Percentiles rank a stretch among this genome's conserved stretches.
Conservation (phyloP, 192 early-diverging fungal species). For the Coemansia sp. region DNA sequence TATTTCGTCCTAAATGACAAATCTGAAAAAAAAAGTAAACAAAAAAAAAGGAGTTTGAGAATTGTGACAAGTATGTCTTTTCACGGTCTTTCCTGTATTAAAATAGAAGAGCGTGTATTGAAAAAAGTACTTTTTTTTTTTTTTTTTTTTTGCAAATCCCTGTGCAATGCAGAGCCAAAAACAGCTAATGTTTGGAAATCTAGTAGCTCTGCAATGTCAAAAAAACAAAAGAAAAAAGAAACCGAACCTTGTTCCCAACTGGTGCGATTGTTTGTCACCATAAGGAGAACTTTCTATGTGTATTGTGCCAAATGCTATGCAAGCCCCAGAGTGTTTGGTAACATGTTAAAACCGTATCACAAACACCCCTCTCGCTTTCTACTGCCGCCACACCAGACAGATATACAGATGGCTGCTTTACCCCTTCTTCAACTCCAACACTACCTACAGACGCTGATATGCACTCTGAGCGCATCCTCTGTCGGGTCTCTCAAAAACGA, state of each 20-base stretch:
- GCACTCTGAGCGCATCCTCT: slow-evolving; percentile 51
- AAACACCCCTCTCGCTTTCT: no score
- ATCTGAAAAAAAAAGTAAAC: background rate
- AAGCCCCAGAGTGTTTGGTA: background rate
- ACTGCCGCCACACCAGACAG: background rate
- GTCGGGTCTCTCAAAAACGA: slow-evolving; percentile 17
- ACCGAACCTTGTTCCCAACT: background rate
- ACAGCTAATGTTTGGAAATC: background rate
- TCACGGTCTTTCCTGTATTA: no score
- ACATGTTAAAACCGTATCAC: background rate
- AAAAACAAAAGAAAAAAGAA: background rate
- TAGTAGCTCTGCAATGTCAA: background rate
- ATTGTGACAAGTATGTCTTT: no score
- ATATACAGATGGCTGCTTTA: slow-evolving; percentile 6
- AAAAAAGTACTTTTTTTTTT: background rate
- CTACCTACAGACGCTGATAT: slow-evolving; percentile 50
- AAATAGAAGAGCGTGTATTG: background rate
- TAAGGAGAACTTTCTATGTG: background rate
- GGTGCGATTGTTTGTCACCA: background rate
- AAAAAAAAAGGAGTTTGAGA: background rate
- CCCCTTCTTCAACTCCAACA: slow-evolving; percentile 22
- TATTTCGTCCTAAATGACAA: background rate
- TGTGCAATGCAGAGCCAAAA: slow-evolving; percentile 1
- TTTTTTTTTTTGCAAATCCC: background rate
- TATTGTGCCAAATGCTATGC: background rate